Base-by-base conservation (phyloP, 2,329 filamentous ascomycete genomes). In the Hymenoscyphus occultus region DNA sequence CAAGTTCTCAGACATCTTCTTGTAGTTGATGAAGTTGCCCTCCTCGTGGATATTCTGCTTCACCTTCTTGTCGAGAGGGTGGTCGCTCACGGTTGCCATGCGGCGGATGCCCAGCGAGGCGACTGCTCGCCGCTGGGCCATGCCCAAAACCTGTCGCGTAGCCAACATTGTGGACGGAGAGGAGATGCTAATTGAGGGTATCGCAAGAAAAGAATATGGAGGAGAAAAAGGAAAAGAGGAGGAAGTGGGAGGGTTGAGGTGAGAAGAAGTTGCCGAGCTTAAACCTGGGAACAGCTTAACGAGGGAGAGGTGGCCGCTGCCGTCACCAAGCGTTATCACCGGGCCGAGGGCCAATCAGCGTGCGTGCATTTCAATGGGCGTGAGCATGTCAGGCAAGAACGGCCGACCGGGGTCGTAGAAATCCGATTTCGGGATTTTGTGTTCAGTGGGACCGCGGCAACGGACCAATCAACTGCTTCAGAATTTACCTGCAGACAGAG, bases 1-100 rank as follows among this genome's bases (percentile, higher is more conserved):
- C 67, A 99, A 87, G 86, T 97, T 98, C 84, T 98, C 93, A 74
- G 91, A 93, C 93, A 98, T 97, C 87, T 97, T 97, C 87, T 92
- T 93, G 80, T 99, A 99, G 86, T 97, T 97, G 86, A 98, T 97
- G 85, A 92, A 97, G 86, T 96, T 95, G 80, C 86, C 87, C 80
- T 93, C 90, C 82, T 99, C 95, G 85, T 89, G 92, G 83, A 92
- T 97, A 85, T 94, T 96, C 86, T 98, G 97, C 80, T 90, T 90
- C 80, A 99, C 95, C 90, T 97, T 97, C 83, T 89, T 89, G 83
- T 93, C 91, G 73, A 99, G 89, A 74, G 92, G 87, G 77, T 88
- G 88, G 81, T 97, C 92, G 75, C 87, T 85, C 76, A 93, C 90
- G 74, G 93, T 96, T 70, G 94, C 94, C 84, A 97, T 88, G 74